These are phyloP conservation scores for Dryadomyces sulphureus DNA, from an alignment of 2,329 filamentous ascomycete species.

Conservation along the genomic window DNA sequence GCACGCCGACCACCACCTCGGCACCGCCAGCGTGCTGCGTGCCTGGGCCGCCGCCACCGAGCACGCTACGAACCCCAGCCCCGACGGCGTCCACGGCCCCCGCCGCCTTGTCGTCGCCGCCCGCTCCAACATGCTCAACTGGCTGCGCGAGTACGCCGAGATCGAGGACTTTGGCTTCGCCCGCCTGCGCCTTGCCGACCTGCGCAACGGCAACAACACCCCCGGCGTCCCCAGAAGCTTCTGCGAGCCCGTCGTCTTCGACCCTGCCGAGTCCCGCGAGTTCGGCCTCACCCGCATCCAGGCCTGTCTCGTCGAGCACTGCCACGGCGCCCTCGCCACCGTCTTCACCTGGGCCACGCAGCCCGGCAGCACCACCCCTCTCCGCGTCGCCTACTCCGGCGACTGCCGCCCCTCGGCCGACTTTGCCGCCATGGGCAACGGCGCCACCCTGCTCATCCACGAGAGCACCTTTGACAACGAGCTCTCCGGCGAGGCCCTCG, in stretches of 20 bases:
- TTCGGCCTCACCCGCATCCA: conserved; percentile 49
- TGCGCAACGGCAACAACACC: neutral
- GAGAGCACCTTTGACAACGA: conserved; percentile 95
- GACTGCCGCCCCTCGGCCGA: conserved; percentile 68
- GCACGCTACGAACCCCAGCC: too few species aligned
- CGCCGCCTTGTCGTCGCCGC: conserved; percentile 50
- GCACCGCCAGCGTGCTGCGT: conserved; percentile 63
- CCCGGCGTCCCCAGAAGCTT: neutral
- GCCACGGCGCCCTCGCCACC: conserved; percentile 60
- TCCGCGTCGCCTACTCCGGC: conserved; percentile 86
- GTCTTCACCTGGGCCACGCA: conserved; percentile 48
- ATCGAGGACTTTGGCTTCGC: conserved; percentile 64
- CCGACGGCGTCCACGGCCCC: conserved; percentile 14
- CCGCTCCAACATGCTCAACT: conserved; percentile 55
- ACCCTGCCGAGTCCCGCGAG: conserved; percentile 25
- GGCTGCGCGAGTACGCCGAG: conserved; percentile 64
- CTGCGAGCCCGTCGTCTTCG: conserved; percentile 16
- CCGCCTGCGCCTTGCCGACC: conserved; percentile 23
- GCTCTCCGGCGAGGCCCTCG: conserved; percentile 57
- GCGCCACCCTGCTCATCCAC: conserved; percentile 76
- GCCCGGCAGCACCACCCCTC: conserved; percentile 16
- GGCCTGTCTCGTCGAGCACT: conserved; percentile 60
- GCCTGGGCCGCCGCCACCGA: conserved; percentile 56
- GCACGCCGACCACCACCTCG: conserved; percentile 92
- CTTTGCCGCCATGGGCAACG: conserved; percentile 58